Percentiles rank a stretch among this genome's conserved stretches.
phyloP scores from a whole-genome alignment of 2,329 filamentous ascomycete genomes.

The Aureobasidium pullulans region DNA sequence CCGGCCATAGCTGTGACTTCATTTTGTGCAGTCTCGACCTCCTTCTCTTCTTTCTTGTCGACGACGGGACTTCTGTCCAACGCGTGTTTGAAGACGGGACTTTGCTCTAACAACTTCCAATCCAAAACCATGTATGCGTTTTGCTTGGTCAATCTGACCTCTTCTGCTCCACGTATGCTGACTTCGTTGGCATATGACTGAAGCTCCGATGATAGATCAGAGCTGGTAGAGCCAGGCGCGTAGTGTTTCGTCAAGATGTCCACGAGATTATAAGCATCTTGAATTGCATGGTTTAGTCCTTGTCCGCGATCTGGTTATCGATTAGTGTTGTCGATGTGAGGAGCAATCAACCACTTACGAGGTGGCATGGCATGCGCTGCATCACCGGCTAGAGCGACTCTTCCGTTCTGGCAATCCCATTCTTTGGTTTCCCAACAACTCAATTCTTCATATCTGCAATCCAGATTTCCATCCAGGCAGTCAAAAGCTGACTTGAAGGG shows the following conservation, averaged over 20 bases:
- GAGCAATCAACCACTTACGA: conserved; percentile 23
- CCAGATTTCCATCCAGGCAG: conserved; percentile 14
- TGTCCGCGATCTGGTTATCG: conserved; percentile 34
- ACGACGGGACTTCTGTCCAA: conserved; percentile 11
- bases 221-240: background rate
- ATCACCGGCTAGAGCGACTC: conserved; percentile 28
- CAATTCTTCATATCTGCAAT: conserved; percentile 15
- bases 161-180: conserved; percentile 15
- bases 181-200: conserved; percentile 16
- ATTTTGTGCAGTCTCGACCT: background rate
- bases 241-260: background rate
- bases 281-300: conserved; percentile 38
- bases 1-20: background rate
- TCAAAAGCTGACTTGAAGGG: conserved; percentile 18
- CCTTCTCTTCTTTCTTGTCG: background rate
- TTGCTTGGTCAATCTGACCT: conserved; percentile 16
- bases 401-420: conserved; percentile 24
- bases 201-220: background rate
- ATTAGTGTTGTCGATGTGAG: background rate
- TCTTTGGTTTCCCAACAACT: conserved; percentile 20
- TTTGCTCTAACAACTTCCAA: conserved; percentile 18
- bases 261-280: conserved; percentile 34
- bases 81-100: conserved; percentile 18
- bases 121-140: conserved; percentile 18
- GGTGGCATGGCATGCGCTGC: conserved; percentile 41